Evolutionary conservation across 306 rosid genomes (phyloP).

Genomic region (Cucumis hystrix): DNA sequence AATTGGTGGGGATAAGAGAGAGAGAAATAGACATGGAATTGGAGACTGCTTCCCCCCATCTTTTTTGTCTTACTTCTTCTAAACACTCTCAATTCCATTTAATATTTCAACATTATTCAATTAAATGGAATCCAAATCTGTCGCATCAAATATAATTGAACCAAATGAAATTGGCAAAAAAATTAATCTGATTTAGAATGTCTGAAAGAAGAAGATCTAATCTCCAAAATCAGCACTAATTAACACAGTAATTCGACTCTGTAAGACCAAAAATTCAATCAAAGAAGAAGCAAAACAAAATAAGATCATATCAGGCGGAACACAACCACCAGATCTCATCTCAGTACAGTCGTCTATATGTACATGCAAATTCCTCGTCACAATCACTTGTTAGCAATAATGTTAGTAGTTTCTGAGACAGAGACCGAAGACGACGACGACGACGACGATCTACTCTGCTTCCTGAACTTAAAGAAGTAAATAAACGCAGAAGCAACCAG

Average conservation of each 20-base stretch:
- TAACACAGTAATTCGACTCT: background rate
- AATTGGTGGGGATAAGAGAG: too few species aligned
- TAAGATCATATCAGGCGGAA: background rate
- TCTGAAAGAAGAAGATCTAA: background rate
- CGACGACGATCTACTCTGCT: background rate
- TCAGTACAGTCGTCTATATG: background rate
- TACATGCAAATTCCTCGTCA: background rate
- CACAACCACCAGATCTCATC: background rate
- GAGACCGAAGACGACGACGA: background rate
- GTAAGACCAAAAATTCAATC: too few species aligned
- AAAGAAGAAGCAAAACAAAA: background rate
- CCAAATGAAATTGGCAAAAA: background rate
- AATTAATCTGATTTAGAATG: too few species aligned
- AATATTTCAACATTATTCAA: too few species aligned
- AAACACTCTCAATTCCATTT: too few species aligned
- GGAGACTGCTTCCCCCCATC: too few species aligned
- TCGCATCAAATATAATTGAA: too few species aligned
- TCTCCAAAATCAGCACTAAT: background rate
- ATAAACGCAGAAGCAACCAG: constrained; percentile 43
- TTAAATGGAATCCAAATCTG: too few species aligned
- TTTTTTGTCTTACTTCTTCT: too few species aligned
- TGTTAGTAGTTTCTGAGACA: background rate
- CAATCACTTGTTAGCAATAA: background rate
- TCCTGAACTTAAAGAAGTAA: constrained; percentile 30
- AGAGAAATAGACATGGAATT: too few species aligned